Conservation (phyloP, 805 yeast species). For the Sporopachydermia quercuum region DNA sequence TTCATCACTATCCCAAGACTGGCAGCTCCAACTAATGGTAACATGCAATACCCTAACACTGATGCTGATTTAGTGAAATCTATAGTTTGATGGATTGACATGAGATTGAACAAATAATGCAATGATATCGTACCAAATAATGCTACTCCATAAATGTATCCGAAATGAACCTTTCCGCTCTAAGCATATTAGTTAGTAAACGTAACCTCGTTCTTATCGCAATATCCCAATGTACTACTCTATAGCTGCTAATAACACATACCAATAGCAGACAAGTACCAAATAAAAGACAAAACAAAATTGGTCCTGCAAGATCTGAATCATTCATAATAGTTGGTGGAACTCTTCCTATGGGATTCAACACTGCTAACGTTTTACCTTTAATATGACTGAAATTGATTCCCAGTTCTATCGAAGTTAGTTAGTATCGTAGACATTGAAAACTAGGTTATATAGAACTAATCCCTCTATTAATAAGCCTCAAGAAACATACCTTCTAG, state of each 20-base stretch:
- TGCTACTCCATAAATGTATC: conserved; percentile 94
- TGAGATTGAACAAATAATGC: conserved; percentile 72
- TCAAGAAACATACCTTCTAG: conserved; percentile 31
- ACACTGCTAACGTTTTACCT: conserved; percentile 70
- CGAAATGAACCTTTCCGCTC: conserved; percentile 90
- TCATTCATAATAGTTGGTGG: conserved; percentile 72
- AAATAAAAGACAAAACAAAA: conserved; percentile 73
- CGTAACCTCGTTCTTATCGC: background rate
- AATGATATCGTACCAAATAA: conserved; percentile 76
- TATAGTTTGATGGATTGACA: conserved; percentile 39
- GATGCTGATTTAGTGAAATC: conserved; percentile 63
- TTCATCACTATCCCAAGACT: conserved; percentile 52
- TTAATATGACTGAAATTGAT: conserved; percentile 82
- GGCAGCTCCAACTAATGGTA: conserved; percentile 73
- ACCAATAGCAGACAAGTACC: conserved; percentile 64
- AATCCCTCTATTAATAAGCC: no score
- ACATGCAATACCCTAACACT: conserved; percentile 83
- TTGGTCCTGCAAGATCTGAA: conserved; percentile 90
- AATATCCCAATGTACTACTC: background rate
- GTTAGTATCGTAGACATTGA: no score
- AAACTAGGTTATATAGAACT: no score
- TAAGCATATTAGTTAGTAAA: background rate
- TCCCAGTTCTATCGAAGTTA: conserved; percentile 48
- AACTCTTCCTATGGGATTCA: conserved; percentile 57
- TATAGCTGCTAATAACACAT: background rate